Percentiles rank a stretch among this genome's conserved stretches.
These are phyloP conservation scores for Solanum tarapatanum DNA, from an alignment of 257 asterid genomes.

Conservation along the genomic window DNA sequence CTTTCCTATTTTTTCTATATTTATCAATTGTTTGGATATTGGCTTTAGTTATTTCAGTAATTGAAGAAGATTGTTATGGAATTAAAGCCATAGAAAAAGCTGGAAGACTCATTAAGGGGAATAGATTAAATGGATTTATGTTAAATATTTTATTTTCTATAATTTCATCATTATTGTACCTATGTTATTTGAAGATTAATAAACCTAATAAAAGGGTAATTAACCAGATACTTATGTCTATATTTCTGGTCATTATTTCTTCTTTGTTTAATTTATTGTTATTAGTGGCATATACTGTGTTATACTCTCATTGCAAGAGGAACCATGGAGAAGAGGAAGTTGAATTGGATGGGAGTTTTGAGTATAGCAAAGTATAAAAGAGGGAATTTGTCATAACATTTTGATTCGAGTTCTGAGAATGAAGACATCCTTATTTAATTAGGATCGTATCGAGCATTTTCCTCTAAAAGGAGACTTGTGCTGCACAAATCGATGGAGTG, in stretches of 20 bases:
- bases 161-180: background rate
- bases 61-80: constrained; percentile 37
- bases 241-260: constrained; percentile 1
- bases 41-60: constrained; percentile 23
- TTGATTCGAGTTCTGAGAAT: background rate
- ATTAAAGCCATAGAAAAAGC: constrained; percentile 28
- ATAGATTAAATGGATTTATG: constrained; percentile 30
- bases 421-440: rapidly evolving
- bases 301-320: constrained; percentile 43
- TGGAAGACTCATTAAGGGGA: constrained; percentile 26
- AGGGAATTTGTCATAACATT: background rate
- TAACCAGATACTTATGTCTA: background rate
- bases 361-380: constrained; percentile 9
- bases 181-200: background rate
- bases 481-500: background rate
- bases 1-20: constrained; percentile 7
- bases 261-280: constrained; percentile 15
- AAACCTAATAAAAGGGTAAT: background rate
- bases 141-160: constrained; percentile 9
- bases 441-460: background rate
- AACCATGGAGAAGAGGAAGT: constrained; percentile 29
- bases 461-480: background rate
- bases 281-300: constrained; percentile 24
- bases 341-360: constrained; percentile 8
- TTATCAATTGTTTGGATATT: constrained; percentile 2